Conservation (phyloP, 176 grass and related monocot genomes). For the Oryza glumipatula region DNA sequence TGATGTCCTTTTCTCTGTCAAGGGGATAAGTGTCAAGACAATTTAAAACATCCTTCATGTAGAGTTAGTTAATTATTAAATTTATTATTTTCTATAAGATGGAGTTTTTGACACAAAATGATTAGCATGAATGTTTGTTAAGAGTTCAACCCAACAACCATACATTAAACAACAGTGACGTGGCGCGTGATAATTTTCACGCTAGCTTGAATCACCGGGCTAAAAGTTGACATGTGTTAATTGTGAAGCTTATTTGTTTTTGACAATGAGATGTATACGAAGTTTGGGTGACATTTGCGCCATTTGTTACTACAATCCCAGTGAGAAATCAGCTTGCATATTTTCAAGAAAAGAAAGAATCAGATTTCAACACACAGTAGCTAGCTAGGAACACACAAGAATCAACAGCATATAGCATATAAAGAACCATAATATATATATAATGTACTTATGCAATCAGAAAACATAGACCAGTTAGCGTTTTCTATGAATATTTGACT, state of each 20-base stretch:
- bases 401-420: background rate
- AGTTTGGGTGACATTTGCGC: background rate
- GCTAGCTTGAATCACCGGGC: background rate
- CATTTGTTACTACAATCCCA: background rate
- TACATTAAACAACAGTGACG: background rate
- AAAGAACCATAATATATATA: background rate
- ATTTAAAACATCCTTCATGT: background rate
- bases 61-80: background rate
- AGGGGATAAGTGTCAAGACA: background rate
- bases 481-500: background rate
- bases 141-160: background rate
- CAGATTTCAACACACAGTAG: no score
- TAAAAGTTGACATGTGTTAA: background rate
- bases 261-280: background rate
- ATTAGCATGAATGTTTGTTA: background rate
- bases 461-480: background rate
- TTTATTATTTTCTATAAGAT: background rate
- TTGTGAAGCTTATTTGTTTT: background rate
- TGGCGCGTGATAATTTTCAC: background rate
- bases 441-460: background rate
- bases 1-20: background rate
- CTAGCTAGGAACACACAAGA: no score
- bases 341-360: background rate
- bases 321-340: background rate
- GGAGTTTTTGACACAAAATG: background rate